Evolutionary conservation across 2,329 filamentous ascomycete species (phyloP), one percentile per base, ranked within the genome.

Genomic region (Tolypocladium endophyticum): DNA sequence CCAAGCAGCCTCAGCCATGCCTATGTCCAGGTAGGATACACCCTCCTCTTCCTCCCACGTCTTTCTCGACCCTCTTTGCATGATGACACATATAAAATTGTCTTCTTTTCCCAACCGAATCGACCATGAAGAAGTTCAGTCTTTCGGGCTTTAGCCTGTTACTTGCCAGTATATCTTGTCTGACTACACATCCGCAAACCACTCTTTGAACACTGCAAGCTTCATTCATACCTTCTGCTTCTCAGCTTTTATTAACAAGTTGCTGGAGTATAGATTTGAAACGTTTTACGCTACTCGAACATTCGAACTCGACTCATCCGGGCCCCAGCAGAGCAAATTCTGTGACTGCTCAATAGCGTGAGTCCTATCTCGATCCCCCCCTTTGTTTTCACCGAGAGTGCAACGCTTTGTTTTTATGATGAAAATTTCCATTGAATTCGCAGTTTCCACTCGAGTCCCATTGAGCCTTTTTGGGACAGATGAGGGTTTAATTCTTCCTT

Each of bases 71-170:
- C 45, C 62, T 55, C 45, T 30, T 75, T 76, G 77, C 67, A 82
- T 86, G 88, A 91, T 92, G 89, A 92, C 83, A 89, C 80, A 77
- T 74, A 73, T 75, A 71, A 78, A 76, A 80, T 52, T 79, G 80
- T 88, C 88, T 92, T 92, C 88, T 90, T 92, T 91, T 89, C 87
- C 87, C 83, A 86, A 81, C 87, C 78, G 87, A 92, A 82, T 90
- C 89, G 89, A 85, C 87, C 87, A 87, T 92, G 89, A 91, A 85
- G 86, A 90, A 87, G 60, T 72, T 78, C 72, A 78, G 80, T 82
- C 82, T 87, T 78, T 82, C 79, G 84, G 86, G 87, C 85, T 79
- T 77, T 76, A 76, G 74, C 85, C 86, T 90, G 89, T 87, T 92
- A 92, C 89, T 92, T 89, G 89, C 89, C 89, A 92, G 89, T 92